Evolutionary conservation across 1,284 basidiomycete genomes (phyloP).

Genomic region (Microstroma glucosiphilum): DNA sequence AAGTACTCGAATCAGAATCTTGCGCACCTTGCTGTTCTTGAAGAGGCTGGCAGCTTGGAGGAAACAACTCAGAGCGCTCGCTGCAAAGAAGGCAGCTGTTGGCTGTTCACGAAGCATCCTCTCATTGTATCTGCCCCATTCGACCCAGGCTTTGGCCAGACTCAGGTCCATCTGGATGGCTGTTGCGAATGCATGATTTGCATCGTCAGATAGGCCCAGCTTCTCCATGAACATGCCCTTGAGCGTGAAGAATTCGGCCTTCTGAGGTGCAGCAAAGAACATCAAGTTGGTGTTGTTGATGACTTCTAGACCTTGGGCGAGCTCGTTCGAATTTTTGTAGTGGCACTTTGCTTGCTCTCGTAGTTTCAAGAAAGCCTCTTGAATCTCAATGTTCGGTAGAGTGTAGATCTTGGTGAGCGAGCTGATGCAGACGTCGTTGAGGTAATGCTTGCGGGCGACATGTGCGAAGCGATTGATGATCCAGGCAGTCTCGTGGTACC

Average conservation of each 20-base stretch:
- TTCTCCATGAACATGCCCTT: slow-evolving; percentile 98
- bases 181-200: slow-evolving; percentile 71
- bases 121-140: slow-evolving; percentile 95
- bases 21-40: slow-evolving; percentile 88
- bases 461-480: slow-evolving; percentile 99
- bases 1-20: slow-evolving; percentile 80
- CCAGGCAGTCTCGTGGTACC: slow-evolving; percentile 99
- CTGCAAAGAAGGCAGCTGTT: slow-evolving; percentile 56
- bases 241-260: slow-evolving; percentile 98
- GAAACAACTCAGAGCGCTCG: slow-evolving; percentile 93
- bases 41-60: slow-evolving; percentile 93
- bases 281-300: slow-evolving; percentile 99
- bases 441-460: slow-evolving; percentile 91
- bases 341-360: slow-evolving; percentile 99
- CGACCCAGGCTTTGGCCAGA: slow-evolving; percentile 95
- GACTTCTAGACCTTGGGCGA: slow-evolving; percentile 88
- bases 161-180: slow-evolving; percentile 85
- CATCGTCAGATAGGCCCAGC: slow-evolving; percentile 79
- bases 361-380: slow-evolving; percentile 96
- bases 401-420: slow-evolving; percentile 97
- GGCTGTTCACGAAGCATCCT: slow-evolving; percentile 69
- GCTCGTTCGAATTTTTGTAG: slow-evolving; percentile 89
- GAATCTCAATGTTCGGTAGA: slow-evolving; percentile 98
- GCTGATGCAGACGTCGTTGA: slow-evolving; percentile 91
- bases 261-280: slow-evolving; percentile 91